Evolutionary conservation across 441 rosid genomes (phyloP), one percentile per base, ranked within the genome.

Genomic region (Populus hybrid): DNA sequence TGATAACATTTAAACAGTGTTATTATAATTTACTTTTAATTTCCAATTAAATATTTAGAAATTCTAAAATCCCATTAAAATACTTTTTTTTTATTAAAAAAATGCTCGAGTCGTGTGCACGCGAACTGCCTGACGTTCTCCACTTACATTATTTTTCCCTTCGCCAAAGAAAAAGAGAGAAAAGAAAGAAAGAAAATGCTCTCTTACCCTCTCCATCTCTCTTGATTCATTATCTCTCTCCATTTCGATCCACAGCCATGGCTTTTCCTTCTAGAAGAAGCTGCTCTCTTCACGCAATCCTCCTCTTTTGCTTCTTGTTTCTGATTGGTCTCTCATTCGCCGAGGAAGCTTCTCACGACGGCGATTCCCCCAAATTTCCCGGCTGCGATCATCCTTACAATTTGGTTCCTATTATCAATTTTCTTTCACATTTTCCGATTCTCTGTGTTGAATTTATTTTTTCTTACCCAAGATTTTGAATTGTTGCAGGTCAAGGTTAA

Each of bases 401-500:
- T 50, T 50, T 76, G 79, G 83, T 80, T 71, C 30, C 1, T 46
- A 6, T 57, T 14, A 11, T 2, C 63, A 1, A 3, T 21, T 40
- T 40, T 10, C 6, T 30, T 30, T 30, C 32, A 3, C 18, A 5
- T 21, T 21, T 8, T 32, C 21, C 0, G 12, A 6, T 34, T 35
- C 38, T 35, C 8, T 35, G 38, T 35, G 38, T 32, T 65, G 6
- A 26, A 23, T 40, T 80, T 78, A 59, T 14, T 66, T 59, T 46
- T 26, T 36, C 32, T 57, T 61, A 74, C 64, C 46, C 79, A 8
- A 18, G 32, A 30, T 30, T 50, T 11, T 46, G 20, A 5, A 54
- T 38, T 59, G 68, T 69, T 79, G 63, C 82, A 96, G 99, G 97
- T 88, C 68, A 96, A 90, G 84, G 93, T 93, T 30, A 86, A 90